Base-by-base conservation (phyloP, 1,139 yeast species). In the Suhomyces bolitotheri region DNA sequence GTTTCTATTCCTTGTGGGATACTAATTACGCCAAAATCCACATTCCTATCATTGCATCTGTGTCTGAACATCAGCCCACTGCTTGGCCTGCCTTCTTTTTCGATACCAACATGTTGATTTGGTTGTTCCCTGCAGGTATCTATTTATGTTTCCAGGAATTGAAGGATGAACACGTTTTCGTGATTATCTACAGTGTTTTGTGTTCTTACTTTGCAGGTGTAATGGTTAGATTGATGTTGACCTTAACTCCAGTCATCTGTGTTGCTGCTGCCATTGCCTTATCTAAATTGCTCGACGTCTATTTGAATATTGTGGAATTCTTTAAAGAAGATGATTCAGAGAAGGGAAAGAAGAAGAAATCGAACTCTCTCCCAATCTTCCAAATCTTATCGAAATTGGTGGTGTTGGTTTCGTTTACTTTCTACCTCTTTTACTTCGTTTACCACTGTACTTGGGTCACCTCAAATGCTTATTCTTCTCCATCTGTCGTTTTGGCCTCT, bases 1-100 rank as follows among this genome's bases (percentile, higher is more conserved):
- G 99, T 64, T 94, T 94, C 71, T 94, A 94, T 67, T 90, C 97
- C 4, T 71, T 94, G 49, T 94, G 98, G 98, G 98, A 94, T 61
- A 92, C 98, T 4, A 85, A 78, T 58, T 94, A 94, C 56, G 99
- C 99, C 45, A 92, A 89, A 70, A 86, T 92, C 48, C 98, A 94
- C 60, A 94, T 94, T 53, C 99, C 99, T 34, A 94, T 94, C 58
- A 94, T 94, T 64, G 98, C 98, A 1, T 90, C 97, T 3, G 99
- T 94, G 33, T 87, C 96, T 10, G 99, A 94, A 67, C 99, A 94
- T 71, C 99, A 94, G 71, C 99, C 99, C 41, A 92, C 98, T 16
- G 96, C 98, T 9, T 94, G 99, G 99, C 96, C 98, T 10, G 81
- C 97, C 8, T 94, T 92, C 64, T 92, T 88, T 75, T 88, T 92